Evolutionary conservation across 768 basidiomycete genomes (phyloP), one percentile per base, ranked within the genome.

Genomic region (Ramaria sp.): DNA sequence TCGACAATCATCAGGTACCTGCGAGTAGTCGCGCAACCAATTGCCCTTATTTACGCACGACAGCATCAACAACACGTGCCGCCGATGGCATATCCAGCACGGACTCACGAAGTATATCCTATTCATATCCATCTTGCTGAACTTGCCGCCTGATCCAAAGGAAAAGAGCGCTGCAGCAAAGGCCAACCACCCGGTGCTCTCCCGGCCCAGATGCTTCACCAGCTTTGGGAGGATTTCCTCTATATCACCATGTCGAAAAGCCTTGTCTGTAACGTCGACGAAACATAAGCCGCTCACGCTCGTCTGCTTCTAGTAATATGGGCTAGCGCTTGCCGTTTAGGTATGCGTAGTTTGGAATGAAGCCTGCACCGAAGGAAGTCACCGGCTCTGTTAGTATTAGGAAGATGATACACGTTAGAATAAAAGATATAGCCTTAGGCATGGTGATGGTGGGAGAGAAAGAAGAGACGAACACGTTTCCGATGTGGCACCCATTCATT

Each of bases 211-310:
- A 39, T 74, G 72, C 65, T 85, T 86, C 52, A 75, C 75, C 6
- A 84, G 69, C n/a, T 73, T 75, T 37, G 77, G 75, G 27, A 87
- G 75, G 60, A 84, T 75, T 63, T 80, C 79, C 70, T 87, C 85
- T 50, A 87, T 86, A 64, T 88, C 86, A 13, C 85, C 84, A 72
- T 87, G 85, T 51, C 84, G 73, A 68, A 83, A 88, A 0, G 86
- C 85, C 67, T 84, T 86, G 67, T 81, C 80, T 80, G n/a, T n/a
- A n/a, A n/a, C n/a, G n/a, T n/a, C n/a, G n/a, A n/a, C 5, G 33
- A 34, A 34, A 34, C 11, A 34, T 5, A 34, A 20, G 24, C 24
- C n/a, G 38, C 15, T 3, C 49, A n/a, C n/a, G n/a, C n/a, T n/a
- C n/a, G n/a, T n/a, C n/a, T n/a, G n/a, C n/a, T n/a, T n/a, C n/a